Evolutionary conservation across 208 protist species (phyloP), one percentile per base, ranked within the genome.

Genomic region (Trypanosoma boissoni): DNA sequence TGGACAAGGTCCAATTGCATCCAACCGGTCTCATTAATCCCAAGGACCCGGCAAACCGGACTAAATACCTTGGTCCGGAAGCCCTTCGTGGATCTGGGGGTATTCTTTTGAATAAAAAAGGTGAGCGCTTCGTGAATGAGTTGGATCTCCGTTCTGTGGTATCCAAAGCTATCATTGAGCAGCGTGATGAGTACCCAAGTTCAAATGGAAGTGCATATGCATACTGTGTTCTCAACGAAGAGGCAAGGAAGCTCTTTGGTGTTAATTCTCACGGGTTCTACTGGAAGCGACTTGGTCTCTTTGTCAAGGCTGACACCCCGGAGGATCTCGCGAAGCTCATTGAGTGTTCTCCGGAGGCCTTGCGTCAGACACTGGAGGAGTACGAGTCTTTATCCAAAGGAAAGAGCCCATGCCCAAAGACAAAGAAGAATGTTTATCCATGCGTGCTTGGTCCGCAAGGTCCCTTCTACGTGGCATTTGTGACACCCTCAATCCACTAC

Each of bases 401-500:
- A 46, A 61, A 68, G 12, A 39, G 34, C 34, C 34, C 64, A 23
- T 87, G 78, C 64, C 69, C 69, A 32, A 27, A 72, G 27, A 94
- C 80, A 28, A 90, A 83, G 46, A 98, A 96, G 70, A 74, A 50
- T 27, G 81, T 92, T 18, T 96, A 89, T 71, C 85, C 78, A 36
- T 86, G 76, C 52, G 69, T 78, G 23, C 7, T 88, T 16, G 87
- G 80, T 32, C 27, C 72, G 8, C 63, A 85, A 28, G 83, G 84
- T 26, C 78, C 76, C 14, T 94, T 74, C 66, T 86, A 95, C 65
- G 84, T 95, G 26, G 80, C 90, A 27, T 68, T 73, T 55, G 80
- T 98, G 43, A 98, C 94, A 23, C 97, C 97, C 14, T 85, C 81
- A 6, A 88, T 99, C 62, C 97, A 99, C 78, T 99, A 99, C 85